phyloP scores from a whole-genome alignment of 208 protist species.

The Wallacemonas sp. region DNA sequence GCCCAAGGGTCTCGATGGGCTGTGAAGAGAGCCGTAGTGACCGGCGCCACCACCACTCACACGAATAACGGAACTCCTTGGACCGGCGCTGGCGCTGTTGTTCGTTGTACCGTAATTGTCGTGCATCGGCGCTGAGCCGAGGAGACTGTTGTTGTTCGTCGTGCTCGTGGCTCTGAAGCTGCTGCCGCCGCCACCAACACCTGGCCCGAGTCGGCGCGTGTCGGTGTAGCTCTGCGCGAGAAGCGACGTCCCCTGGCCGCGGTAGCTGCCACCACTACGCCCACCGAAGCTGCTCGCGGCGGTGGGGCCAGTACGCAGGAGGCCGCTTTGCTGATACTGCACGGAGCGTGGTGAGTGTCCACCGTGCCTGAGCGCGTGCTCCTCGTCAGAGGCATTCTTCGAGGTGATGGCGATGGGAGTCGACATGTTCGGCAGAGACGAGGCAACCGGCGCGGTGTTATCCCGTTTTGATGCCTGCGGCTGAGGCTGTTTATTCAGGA shows the following conservation, averaged over 20 bases:
- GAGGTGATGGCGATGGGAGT: constrained; percentile 17
- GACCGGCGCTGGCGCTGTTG: background rate
- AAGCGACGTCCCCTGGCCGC: background rate
- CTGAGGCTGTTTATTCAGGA: background rate
- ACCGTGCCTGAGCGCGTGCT: constrained; percentile 13
- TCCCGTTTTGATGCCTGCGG: background rate
- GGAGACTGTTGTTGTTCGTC: background rate
- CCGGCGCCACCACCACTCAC: background rate
- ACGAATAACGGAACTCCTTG: background rate
- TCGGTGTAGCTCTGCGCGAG: constrained; percentile 4
- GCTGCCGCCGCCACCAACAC: constrained; percentile 19
- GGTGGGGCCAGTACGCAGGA: background rate
- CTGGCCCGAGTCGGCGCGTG: constrained; percentile 7
- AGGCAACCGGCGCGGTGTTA: background rate
- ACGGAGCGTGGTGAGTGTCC: constrained; percentile 20
- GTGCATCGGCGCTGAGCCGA: background rate
- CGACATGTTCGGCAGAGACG: constrained; percentile 9
- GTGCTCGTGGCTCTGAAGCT: constrained; percentile 10
- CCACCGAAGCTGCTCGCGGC: background rate
- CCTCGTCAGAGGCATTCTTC: constrained; percentile 15
- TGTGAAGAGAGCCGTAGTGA: background rate
- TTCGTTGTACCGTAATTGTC: too few species aligned
- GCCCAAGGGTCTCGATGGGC: background rate
- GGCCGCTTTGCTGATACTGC: constrained; percentile 7
- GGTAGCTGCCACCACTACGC: background rate